Percentiles rank a stretch among this genome's conserved stretches.
phyloP scores from a whole-genome alignment of 331 rosid genomes.

The Pyrus hybrid region DNA sequence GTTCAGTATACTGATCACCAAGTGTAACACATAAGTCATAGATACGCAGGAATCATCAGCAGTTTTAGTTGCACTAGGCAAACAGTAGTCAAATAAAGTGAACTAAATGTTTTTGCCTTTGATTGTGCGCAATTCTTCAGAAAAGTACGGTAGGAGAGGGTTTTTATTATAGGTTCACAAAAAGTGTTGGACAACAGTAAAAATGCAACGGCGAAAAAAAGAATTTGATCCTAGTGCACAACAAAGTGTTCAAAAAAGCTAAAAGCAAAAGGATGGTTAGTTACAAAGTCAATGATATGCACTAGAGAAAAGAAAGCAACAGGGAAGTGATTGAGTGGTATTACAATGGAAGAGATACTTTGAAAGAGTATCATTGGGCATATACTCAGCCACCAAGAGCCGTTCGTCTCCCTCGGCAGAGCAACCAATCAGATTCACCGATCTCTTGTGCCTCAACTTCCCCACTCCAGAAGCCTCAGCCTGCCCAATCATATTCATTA shows the following conservation, averaged over 20 bases:
- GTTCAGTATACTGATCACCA: neutral
- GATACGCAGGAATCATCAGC: neutral
- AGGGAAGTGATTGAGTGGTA: constrained; percentile 8
- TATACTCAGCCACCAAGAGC: too few relatives aligned
- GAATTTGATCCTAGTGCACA: neutral
- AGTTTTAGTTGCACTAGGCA: neutral
- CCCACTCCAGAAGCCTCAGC: constrained; percentile 68
- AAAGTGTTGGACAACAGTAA: neutral
- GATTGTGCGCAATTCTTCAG: neutral
- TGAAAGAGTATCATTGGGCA: too few relatives aligned
- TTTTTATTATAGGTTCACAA: neutral
- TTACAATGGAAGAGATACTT: constrained; percentile 76
- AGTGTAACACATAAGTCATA: neutral
- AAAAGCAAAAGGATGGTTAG: neutral
- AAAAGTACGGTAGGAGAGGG: neutral
- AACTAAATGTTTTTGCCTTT: too few relatives aligned
- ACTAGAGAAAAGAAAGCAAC: constrained; percentile 5
- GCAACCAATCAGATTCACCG: constrained; percentile 67
- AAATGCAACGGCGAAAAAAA: neutral
- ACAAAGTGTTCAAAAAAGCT: neutral
- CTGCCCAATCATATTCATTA: constrained; percentile 23
- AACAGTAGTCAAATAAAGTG: neutral
- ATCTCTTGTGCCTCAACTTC: constrained; percentile 57
- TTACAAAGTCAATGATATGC: neutral
- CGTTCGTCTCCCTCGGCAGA: constrained; percentile 74